Base-by-base conservation (phyloP, 768 basidiomycete species). In the Boletus reticulatus region DNA sequence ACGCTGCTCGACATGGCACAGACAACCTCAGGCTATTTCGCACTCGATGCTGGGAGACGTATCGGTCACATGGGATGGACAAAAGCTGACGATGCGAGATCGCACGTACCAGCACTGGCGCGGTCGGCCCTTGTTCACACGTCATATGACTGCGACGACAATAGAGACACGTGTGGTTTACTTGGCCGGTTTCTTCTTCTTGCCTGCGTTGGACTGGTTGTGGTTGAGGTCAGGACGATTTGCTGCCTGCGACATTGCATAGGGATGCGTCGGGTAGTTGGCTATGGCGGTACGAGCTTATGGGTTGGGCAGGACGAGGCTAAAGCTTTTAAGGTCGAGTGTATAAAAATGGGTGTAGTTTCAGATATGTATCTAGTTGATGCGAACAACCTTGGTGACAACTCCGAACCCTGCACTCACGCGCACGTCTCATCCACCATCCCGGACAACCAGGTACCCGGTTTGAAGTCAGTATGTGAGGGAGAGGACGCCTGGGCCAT, bases 141-240 rank as follows among this genome's bases (percentile, higher is more conserved):
- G 89, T 90, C 89, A 92, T 91, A 82, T 91, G 90, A 78, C 91
- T 93, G 57, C 92, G 78, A 68, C 94, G 80, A 73, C n/a, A n/a
- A n/a, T n/a, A n/a, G n/a, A n/a, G n/a, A n/a, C 94, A 97, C 6
- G 94, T 94, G 75, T 94, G 92, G 70, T 92, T 92, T 55, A 92
- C 91, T 70, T 94, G 90, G 76, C 59, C 92, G 76, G 73, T 89
- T 91, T 76, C 63, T 73, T 75, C 71, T 77, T 80, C 67, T 72
- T 75, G 11, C 65, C 65, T 19, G 64, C 60, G 58, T 73, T 73
- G 6, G 59, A 57, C 19, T 61, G 62, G 43, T 72, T 71, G 31
- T 60, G 58, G 31, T 72, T 71, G 55, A 61, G 61, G 44, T 71
- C 67, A 4, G 44, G 7, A 11, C 50, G 48, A 38, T 17, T 55